Base-by-base conservation (phyloP, 2,329 filamentous ascomycete species). In the Aureobasidium uvarum region DNA sequence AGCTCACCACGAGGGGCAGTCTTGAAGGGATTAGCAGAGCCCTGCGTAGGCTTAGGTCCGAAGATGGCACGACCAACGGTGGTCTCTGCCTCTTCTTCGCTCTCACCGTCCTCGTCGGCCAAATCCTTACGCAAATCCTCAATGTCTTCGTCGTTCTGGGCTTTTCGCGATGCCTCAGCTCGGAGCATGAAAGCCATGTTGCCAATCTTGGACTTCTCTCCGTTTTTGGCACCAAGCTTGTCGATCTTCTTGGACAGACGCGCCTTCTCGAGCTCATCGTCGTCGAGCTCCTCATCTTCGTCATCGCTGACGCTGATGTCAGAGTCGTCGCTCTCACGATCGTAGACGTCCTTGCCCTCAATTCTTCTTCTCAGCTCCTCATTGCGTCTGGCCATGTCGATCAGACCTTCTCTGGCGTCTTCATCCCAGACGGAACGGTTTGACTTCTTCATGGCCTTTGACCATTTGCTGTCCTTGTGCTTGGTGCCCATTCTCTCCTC, bases 131-230 rank as follows among this genome's bases (percentile, higher is more conserved):
- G 84, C 56, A 97, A 70, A 8, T 70, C 69, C 62, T 77, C 74
- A 39, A 79, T 72, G 10, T 91, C 85, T 65, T 90, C 89, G 71
- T 96, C 91, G 70, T 98, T 97, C 66, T 87, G 85, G 68, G 89
- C 86, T 76, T 89, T 92, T 72, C 87, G 86, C 43, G 87, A 83
- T 33, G 89, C 89, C 72, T 97, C 93, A 1, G 92, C 91, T 70
- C 89, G 92, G 72, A 89, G 87, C 95, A 99, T 98, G 75, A 99
- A 99, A 67, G 91, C 91, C 89, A 99, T 92, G 60, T 85, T 84
- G 77, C 91, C 87, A 7, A 99, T 79, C 71, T 86, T 89, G 10
- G 87, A 86, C 43, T 75, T 75, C 6, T 72, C 74, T 7, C 66
- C 59, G 28, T 67, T 68, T 14, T 73, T 72, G 3, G 70, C 72